Evolutionary conservation across 2,329 filamentous ascomycete genomes (phyloP).

Genomic region (Trichoderma sp.): DNA sequence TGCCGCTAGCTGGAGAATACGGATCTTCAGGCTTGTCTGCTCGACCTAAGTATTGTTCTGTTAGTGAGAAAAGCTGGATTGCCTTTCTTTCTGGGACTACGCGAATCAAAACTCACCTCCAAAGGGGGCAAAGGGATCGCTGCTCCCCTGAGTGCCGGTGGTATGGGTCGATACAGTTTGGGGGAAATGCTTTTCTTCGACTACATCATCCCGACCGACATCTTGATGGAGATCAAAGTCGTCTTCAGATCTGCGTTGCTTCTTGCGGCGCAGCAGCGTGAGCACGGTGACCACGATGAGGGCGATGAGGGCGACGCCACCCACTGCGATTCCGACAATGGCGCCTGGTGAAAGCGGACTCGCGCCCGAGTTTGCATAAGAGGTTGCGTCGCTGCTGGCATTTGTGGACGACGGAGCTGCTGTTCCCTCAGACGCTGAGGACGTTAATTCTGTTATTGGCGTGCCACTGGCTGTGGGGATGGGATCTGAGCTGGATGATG

Average conservation of each 20-base stretch:
- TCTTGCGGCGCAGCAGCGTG: constrained; percentile 33
- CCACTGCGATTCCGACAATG: constrained; percentile 42
- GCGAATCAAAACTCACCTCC: constrained; percentile 44
- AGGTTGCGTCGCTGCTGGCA: constrained; percentile 16
- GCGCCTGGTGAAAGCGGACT: constrained; percentile 37
- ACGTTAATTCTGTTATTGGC: background rate
- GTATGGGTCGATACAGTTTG: constrained; percentile 37
- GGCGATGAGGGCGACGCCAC: constrained; percentile 37
- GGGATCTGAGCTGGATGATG: constrained; percentile 14
- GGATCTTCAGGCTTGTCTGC: constrained; percentile 39
- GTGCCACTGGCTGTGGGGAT: constrained; percentile 22
- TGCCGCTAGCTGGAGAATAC: constrained; percentile 35
- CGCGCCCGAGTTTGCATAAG: constrained; percentile 2
- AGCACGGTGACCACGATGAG: constrained; percentile 35
- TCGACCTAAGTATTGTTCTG: constrained; percentile 38
- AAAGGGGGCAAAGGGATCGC: constrained; percentile 50
- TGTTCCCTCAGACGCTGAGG: constrained; percentile 27
- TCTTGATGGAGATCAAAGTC: constrained; percentile 19
- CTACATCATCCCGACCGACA: constrained; percentile 30
- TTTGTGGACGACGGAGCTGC: constrained; percentile 28
- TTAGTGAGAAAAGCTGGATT: background rate
- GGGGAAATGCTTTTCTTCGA: constrained; percentile 38
- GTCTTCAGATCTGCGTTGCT: constrained; percentile 24
- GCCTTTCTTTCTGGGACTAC: background rate
- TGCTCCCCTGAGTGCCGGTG: constrained; percentile 34